Evolutionary conservation across 2,329 filamentous ascomycete species (phyloP), one percentile per base, ranked within the genome.

Genomic region (Penicillium sp.): DNA sequence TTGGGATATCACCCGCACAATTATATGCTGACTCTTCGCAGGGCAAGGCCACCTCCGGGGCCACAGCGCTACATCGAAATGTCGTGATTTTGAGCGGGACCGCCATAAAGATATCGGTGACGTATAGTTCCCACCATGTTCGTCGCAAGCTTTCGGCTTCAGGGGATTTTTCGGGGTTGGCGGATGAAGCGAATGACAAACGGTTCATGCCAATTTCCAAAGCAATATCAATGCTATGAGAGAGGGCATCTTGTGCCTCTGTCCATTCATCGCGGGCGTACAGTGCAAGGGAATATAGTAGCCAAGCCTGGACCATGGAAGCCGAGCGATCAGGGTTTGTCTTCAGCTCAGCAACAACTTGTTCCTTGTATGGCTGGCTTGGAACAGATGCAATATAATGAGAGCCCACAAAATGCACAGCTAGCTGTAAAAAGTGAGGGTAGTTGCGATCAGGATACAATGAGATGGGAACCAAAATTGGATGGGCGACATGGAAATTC

Each of bases 41-140:
- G 0, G 91, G 91, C 2, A 96, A 77, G 1, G 80, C 82, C 3
- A 90, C 88, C 59, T 89, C 84, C 7, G 83, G 80, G 1, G 77
- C 71, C 8, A 91, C 80, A 66, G 91, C 91, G 48, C 83, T 86
- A 50, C 88, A 89, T 55, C 83, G 81, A 88, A 90, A 57, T 7
- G 60, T 60, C 31, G 65, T 67, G 16, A 59, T 64, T 23, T 65
- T 64, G 29, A 65, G 65, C 12, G 93, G 84, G 12, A 88, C 88
- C 4, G 90, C 88, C 63, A 94, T 82, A 81, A 92, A 88, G 46
- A 88, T 89, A 65, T 95, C 90, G 12, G 88, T 82, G 31, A 89
- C 82, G 65, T 86, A 91, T 29, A 89, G 66, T 64, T 83, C 90
- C 91, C 91, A 96, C 91, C 91, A 96, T 1, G 91, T 96, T 57